Base-by-base conservation (phyloP, 768 basidiomycete genomes). In the Termitomyces sp. region DNA sequence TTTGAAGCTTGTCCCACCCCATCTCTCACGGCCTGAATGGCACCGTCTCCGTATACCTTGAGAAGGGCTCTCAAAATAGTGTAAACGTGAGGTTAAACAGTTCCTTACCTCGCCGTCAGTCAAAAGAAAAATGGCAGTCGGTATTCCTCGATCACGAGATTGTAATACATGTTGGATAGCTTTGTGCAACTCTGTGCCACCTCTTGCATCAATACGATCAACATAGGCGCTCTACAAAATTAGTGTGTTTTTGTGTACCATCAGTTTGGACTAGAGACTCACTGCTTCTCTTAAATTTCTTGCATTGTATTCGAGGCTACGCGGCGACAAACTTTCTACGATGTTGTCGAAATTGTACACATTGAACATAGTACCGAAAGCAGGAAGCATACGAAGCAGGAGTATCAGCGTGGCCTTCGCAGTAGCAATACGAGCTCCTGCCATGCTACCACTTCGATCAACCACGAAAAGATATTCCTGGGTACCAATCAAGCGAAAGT, bases 391-490 rank as follows among this genome's bases (percentile, higher is more conserved):
- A 6, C 72, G 76, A 16, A 88, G 70, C 0, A 88, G 64, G 60
- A 82, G 71, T 0, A 48, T 47, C 33, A 87, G 68, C 0, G 83
- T 80, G 32, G 67, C 57, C 59, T 79, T 84, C 7, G 84, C 83
- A 2, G 72, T 77, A 36, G 73, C 72, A 2, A 86, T 80, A 5
- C 79, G 64, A 12, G n/a, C 20, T 5, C 44, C 67, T 0, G n/a
- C 0, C 86, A 87, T 87, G 50, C 82, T 84, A 0, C 81, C 79
- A 20, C 80, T 83, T 47, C 84, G 71, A 60, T 88, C 86, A 12
- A 88, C 71, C 7, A 88, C 56, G 59, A 88, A 88, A 0, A 88
- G 69, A 55, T 81, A 87, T 57, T 87, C 86, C 52, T 84, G 84
- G 0, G 71, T 64, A 12, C 58, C 57, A 1, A 83, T 63, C 1